These are phyloP conservation scores for Populus simonii DNA, from an alignment of 345 rosid genomes.

Conservation along the genomic window DNA sequence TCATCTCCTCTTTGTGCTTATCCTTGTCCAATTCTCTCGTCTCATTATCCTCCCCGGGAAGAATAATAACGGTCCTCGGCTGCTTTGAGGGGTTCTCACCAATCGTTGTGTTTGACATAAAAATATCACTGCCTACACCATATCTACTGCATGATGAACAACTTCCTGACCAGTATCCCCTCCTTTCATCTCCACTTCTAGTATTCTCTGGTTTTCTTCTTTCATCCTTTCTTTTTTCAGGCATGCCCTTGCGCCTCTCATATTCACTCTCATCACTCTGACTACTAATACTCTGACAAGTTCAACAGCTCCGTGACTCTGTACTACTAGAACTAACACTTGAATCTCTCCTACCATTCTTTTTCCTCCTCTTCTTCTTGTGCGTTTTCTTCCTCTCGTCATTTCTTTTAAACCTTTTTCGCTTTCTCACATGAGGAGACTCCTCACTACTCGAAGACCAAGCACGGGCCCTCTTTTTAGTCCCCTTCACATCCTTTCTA, in stretches of 20 bases:
- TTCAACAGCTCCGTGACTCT: constrained; percentile 42
- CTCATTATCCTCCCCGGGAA: constrained; percentile 26
- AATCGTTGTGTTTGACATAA: constrained; percentile 34
- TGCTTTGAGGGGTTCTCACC: constrained; percentile 34
- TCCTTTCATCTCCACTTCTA: constrained; percentile 21
- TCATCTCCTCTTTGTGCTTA: constrained; percentile 48
- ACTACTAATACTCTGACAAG: constrained; percentile 26
- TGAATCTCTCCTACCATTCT: constrained; percentile 40
- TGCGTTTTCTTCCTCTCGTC: constrained; percentile 31
- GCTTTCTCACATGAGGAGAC: constrained; percentile 28
- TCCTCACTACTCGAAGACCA: constrained; percentile 48
- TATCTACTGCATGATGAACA: constrained; percentile 25
- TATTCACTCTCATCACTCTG: constrained; percentile 43
- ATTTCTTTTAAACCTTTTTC: constrained; percentile 40
- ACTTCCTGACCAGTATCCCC: constrained; percentile 38
- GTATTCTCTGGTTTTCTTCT: constrained; percentile 23
- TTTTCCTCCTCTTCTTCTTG: constrained; percentile 23
- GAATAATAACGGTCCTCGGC: constrained; percentile 60
- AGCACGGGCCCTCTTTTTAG: constrained; percentile 48
- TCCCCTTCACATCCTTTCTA: constrained; percentile 36
- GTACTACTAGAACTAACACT: constrained; percentile 43
- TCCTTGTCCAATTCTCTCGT: constrained; percentile 20
- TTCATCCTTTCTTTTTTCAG: constrained; percentile 29
- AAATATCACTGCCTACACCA: constrained; percentile 28
- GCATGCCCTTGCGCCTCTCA: constrained; percentile 34